Evolutionary conservation across 164 flowering plant species (phyloP).

Genomic region (Berberis thunbergii): DNA sequence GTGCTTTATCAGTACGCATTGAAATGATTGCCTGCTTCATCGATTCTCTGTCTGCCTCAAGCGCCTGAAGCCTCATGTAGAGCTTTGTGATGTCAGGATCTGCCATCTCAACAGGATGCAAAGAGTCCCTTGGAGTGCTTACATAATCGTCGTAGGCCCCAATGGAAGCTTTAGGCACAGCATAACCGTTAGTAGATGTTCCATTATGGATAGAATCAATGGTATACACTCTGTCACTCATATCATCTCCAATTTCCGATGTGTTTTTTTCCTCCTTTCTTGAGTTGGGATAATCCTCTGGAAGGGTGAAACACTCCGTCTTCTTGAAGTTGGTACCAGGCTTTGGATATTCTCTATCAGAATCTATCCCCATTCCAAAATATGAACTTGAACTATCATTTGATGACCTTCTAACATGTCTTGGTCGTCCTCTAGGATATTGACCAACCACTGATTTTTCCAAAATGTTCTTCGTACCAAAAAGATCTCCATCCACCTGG

Average conservation of each 20-base stretch:
- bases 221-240: constrained; percentile 73
- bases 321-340: constrained; percentile 37
- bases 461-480: constrained; percentile 33
- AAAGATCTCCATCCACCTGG: constrained; percentile 39
- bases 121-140: constrained; percentile 39
- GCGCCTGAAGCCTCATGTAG: constrained; percentile 83
- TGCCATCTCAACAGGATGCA: constrained; percentile 30
- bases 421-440: constrained; percentile 37
- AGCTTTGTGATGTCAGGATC: constrained; percentile 83
- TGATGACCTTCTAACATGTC: constrained; percentile 50
- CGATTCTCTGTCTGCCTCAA: constrained; percentile 95
- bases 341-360: constrained; percentile 34
- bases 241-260: constrained; percentile 71
- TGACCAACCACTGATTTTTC: constrained; percentile 62
- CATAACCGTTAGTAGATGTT: constrained; percentile 24
- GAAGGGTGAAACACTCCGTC: constrained; percentile 24
- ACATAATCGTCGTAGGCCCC: constrained; percentile 39
- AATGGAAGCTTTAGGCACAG: constrained; percentile 29
- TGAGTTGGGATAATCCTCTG: constrained; percentile 33
- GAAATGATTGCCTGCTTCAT: constrained; percentile 85
- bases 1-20: constrained; percentile 93
- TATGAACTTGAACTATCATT: constrained; percentile 44
- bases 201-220: constrained; percentile 69
- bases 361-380: constrained; percentile 31
- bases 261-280: constrained; percentile 32